Evolutionary conservation across 495 filamentous ascomycete genomes (phyloP), one percentile per base, ranked within the genome.

Genomic region (Aspergillus campestris): DNA sequence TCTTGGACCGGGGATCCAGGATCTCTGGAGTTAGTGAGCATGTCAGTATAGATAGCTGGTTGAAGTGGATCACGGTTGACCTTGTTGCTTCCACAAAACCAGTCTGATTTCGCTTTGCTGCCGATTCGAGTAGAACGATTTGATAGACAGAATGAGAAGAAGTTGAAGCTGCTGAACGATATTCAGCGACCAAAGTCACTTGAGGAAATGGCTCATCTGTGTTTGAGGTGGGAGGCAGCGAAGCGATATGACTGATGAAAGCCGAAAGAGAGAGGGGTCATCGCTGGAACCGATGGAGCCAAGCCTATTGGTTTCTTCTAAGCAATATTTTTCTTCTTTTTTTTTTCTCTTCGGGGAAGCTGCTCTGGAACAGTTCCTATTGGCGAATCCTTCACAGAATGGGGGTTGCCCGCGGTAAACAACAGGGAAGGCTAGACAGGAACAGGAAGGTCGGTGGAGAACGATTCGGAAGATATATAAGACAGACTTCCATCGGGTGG

Each of bases 41-140:
- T 57, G 48, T 57, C 36, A 46, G 48, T 50, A 49, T 38, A 40
- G 35, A 31, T 44, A 37, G 32, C 32, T 34, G 44, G 44, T n/a
- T 38, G 41, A 46, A 45, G 40, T 48, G 48, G 47, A 51, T 50
- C 53, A 36, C 44, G 45, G 47, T 48, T 45, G 50, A 57, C 41
- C 48, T 48, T 54, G 24, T 37, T 47, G 9, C 35, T 40, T 27
- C 42, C 43, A 42, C 7, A 41, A 29, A 24, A 24, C 18, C 18
- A 24, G 4, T 24, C 4, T 24, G 18, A 24, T 2, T 24, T 24
- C 18, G 18, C 18, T 24, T 24, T 24, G 18, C 18, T 24, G 18
- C 18, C 18, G 18, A 24, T 24, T 24, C 18, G 18, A 24, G 18
- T 24, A 24, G 18, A 24, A 24, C 18, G 4, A 24, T 24, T 24